Evolutionary conservation across 768 basidiomycete genomes (phyloP), one percentile per base, ranked within the genome.

Genomic region (Tubosaeta brunneosetosa): DNA sequence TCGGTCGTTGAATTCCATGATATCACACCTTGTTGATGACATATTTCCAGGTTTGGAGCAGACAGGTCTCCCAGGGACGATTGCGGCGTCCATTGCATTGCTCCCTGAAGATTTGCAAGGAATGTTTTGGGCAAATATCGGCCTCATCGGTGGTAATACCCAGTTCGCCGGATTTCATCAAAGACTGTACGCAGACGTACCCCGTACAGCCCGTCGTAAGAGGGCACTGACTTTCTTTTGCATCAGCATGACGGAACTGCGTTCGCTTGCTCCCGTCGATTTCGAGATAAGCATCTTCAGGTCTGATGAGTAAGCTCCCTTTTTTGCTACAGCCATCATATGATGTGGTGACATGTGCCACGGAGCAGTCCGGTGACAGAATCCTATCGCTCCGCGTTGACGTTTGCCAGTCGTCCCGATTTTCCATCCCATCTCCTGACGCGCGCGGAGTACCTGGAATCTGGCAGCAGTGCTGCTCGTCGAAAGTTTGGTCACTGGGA

Each of bases 81-180:
- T 97, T 54, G 86, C 88, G 37, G 66, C 79, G 50, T 86, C 86
- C 52, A 92, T 98, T 62, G 75, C 79, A 0, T 70, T 79, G 29
- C 81, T 97, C 53, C 91, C 91, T 0, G 73, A 77, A 47, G 91
- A 94, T 61, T 61, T 94, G 25, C 90, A 85, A 59, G 94, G 91
- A 32, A 83, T 98, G 86, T 97, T 93, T 70, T 98, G 93, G 93
- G 83, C 84, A 32, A 91, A 97, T 67, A 93, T 98, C 55, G 89
- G 88, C 12, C 71, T 95, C 57, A 82, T 93, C 62, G 94, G 94
- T 45, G 94, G 94, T 13, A 87, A 81, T 67, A 82, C 83, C 14
- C 81, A 80, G 60, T 83, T 94, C 58, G 75, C 82, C 40, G 88
- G 86, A 6, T 86, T 97, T 60, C 77, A 78, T 19, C 70, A 77